These are phyloP conservation scores for Amauroascus niger DNA, from an alignment of 2,329 filamentous ascomycete species.

Conservation along the genomic window DNA sequence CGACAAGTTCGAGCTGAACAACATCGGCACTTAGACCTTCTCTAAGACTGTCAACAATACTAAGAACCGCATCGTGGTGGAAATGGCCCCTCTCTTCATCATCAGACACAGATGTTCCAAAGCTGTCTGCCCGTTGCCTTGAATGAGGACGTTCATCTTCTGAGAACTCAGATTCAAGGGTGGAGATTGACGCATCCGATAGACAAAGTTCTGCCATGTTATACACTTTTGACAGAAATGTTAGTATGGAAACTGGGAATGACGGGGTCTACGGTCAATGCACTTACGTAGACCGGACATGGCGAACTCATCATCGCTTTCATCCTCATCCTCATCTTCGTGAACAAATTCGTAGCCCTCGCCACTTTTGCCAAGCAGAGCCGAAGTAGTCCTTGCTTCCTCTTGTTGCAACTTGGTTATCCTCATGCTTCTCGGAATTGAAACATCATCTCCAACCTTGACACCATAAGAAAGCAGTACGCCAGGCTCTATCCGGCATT, in stretches of 20 bases:
- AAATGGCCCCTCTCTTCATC: slow-evolving; percentile 56
- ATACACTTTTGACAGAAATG: slow-evolving; percentile 35
- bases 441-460: slow-evolving; percentile 54
- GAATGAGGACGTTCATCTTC: slow-evolving; percentile 29
- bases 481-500: slow-evolving; percentile 59
- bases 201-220: slow-evolving; percentile 40
- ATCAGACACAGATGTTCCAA: slow-evolving; percentile 62
- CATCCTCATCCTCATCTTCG: slow-evolving; percentile 56
- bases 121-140: slow-evolving; percentile 58
- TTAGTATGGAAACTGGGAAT: neutral
- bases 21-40: slow-evolving; percentile 65
- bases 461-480: slow-evolving; percentile 73
- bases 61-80: slow-evolving; percentile 76
- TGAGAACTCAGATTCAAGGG: slow-evolving; percentile 48
- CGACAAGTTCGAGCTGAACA: slow-evolving; percentile 87
- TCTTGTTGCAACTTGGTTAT: slow-evolving; percentile 40
- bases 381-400: slow-evolving; percentile 40
- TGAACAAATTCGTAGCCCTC: slow-evolving; percentile 56
- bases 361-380: slow-evolving; percentile 49
- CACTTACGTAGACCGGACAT: slow-evolving; percentile 24
- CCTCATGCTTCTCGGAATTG: slow-evolving; percentile 32
- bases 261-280: neutral
- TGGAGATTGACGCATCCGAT: slow-evolving; percentile 52
- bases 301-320: slow-evolving; percentile 56
- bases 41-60: slow-evolving; percentile 75